These are phyloP conservation scores for Aspergillus ruber DNA, from an alignment of 2,329 filamentous ascomycete species.

Conservation along the genomic window DNA sequence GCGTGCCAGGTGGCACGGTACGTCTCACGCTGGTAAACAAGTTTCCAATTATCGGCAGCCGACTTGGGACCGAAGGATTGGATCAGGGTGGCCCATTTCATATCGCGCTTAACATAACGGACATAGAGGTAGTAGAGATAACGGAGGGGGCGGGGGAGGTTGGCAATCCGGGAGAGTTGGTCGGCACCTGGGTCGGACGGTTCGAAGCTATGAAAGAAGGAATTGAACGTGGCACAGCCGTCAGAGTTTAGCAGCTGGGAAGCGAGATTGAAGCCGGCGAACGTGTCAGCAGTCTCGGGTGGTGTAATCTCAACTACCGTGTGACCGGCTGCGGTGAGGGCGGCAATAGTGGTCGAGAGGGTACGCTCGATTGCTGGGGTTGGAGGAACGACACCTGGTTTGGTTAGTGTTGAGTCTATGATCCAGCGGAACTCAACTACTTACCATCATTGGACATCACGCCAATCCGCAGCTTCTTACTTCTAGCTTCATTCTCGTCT, in stretches of 20 bases:
- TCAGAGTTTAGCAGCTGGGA: conserved; percentile 79
- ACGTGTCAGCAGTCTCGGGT: conserved; percentile 67
- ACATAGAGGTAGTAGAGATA: conserved; percentile 86
- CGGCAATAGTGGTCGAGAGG: conserved; percentile 62
- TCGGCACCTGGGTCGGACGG: conserved; percentile 70
- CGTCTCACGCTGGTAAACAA: conserved; percentile 68
- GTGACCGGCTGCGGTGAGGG: conserved; percentile 66
- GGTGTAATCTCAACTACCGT: conserved; percentile 61
- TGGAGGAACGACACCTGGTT: conserved; percentile 67
- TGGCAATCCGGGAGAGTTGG: conserved; percentile 68
- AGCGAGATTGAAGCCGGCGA: conserved; percentile 68
- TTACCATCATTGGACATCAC: conserved; percentile 66
- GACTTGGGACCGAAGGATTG: conserved; percentile 66
- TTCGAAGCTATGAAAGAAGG: conserved; percentile 69
- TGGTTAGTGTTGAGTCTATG: neutral
- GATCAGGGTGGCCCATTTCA: conserved; percentile 71
- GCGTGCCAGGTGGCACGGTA: conserved; percentile 74
- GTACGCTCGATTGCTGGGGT: conserved; percentile 77
- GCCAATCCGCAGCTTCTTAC: conserved; percentile 65
- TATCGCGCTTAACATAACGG: conserved; percentile 71
- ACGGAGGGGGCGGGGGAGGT: conserved; percentile 65
- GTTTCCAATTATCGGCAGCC: conserved; percentile 73
- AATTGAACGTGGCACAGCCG: conserved; percentile 72
- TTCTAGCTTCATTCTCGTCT: conserved; percentile 52
- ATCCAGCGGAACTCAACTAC: conserved; percentile 4